phyloP scores from a whole-genome alignment of 306 rosid genomes.

The Begonia masoniana region DNA sequence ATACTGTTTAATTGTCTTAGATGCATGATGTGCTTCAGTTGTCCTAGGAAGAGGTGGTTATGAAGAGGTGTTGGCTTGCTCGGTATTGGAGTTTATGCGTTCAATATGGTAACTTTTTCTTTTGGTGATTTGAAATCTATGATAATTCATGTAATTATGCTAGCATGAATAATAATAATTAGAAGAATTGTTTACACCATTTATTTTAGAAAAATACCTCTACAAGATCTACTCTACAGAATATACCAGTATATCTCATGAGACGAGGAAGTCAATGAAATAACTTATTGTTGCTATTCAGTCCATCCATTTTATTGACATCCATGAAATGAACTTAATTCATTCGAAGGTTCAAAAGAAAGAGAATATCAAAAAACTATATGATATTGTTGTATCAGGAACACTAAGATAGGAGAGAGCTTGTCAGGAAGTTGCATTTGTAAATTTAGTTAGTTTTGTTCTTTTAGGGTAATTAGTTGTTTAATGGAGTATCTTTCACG shows the following conservation, averaged over 20 bases:
- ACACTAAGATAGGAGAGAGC: too few relatives aligned
- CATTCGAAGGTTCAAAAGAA: too few relatives aligned
- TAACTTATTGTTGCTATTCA: too few relatives aligned
- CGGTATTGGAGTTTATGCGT: conserved; percentile 81
- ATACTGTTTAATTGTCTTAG: neutral
- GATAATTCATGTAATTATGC: conserved; percentile 3
- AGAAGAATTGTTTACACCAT: neutral
- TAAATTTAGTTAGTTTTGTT: too few relatives aligned
- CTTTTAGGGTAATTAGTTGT: too few relatives aligned
- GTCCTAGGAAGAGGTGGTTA: conserved; percentile 77
- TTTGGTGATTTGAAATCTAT: conserved; percentile 5
- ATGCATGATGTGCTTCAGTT: conserved; percentile 11
- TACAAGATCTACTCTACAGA: neutral
- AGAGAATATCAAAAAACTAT: too few relatives aligned
- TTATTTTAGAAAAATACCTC: neutral
- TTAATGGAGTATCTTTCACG: too few relatives aligned
- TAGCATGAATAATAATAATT: neutral
- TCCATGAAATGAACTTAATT: too few relatives aligned
- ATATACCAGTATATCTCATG: neutral
- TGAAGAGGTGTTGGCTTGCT: conserved; percentile 98
- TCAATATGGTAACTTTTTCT: conserved; percentile 37
- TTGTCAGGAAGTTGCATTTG: too few relatives aligned
- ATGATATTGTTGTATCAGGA: too few relatives aligned
- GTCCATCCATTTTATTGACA: too few relatives aligned
- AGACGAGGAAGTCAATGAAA: neutral